Conservation (phyloP, 164 flowering plant species). For the Magnolia changhungtana region DNA sequence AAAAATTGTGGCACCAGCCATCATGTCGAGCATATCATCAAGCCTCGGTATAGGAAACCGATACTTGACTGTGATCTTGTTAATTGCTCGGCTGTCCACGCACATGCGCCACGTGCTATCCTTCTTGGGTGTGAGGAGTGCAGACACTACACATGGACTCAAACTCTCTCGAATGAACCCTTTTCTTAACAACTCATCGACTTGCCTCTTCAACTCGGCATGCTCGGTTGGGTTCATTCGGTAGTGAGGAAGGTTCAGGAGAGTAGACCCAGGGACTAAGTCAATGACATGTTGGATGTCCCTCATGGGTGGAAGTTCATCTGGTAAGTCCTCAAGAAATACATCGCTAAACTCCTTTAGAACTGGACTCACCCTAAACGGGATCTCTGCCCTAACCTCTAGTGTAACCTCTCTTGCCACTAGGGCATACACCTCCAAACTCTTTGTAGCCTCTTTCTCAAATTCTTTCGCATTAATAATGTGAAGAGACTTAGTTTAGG, state of each 20-base stretch:
- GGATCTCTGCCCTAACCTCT: no score
- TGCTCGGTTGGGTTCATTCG: constrained; percentile 4
- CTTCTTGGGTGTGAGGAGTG: not conserved
- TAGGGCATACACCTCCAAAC: no score
- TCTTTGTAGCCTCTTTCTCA: no score
- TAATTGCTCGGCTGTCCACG: constrained; percentile 5
- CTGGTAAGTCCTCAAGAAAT: not conserved
- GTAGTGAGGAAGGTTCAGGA: constrained; percentile 7
- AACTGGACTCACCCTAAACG: no score
- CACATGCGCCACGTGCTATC: constrained; percentile 6
- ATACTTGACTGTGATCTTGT: constrained; percentile 10
- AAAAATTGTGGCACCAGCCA: not conserved
- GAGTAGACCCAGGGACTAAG: constrained; percentile 1
- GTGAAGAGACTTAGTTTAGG: no score
- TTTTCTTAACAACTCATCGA: no score
- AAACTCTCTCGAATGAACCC: no score
- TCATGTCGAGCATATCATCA: constrained; percentile 9
- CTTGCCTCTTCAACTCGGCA: not conserved
- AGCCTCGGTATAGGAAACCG: not conserved
- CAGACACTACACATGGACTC: not conserved
- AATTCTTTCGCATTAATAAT: no score
- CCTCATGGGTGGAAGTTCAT: constrained; percentile 4
- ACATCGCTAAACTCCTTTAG: no score
- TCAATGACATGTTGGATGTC: constrained; percentile 7
- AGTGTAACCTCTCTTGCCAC: no score